Conservation (phyloP, 1,139 yeast species). For the Hanseniaspora uvarum region DNA sequence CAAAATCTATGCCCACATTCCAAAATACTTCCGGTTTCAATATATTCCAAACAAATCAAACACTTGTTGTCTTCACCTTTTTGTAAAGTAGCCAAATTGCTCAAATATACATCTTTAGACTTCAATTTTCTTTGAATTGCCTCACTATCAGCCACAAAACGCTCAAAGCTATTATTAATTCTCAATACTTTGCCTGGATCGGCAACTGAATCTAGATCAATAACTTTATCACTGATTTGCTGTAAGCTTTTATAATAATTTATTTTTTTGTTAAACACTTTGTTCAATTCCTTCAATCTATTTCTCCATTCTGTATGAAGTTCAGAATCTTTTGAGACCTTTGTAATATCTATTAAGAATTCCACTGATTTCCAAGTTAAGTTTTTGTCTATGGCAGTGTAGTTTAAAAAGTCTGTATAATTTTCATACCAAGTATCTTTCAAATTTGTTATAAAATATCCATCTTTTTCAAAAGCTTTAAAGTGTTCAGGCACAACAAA, state of each 20-base stretch:
- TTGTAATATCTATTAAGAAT: conserved; percentile 22
- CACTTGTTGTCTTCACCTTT: conserved; percentile 38
- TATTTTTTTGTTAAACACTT: conserved; percentile 64
- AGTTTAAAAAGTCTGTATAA: conserved; percentile 3
- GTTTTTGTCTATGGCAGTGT: neutral
- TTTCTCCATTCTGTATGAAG: conserved; percentile 22
- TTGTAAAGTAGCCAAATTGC: conserved; percentile 36
- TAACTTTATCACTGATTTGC: conserved; percentile 69
- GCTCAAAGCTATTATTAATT: conserved; percentile 17
- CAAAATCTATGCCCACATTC: conserved; percentile 89
- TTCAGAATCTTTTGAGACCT: conserved; percentile 23
- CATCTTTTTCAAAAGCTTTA: neutral
- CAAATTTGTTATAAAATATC: neutral
- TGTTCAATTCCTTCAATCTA: conserved; percentile 39
- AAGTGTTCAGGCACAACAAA: conserved; percentile 1
- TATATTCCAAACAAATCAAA: conserved; percentile 62
- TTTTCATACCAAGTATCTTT: neutral
- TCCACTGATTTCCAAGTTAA: neutral
- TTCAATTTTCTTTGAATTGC: conserved; percentile 35
- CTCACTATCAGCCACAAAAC: conserved; percentile 21
- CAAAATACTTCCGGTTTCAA: conserved; percentile 65
- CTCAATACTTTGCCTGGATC: conserved; percentile 19
- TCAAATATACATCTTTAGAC: conserved; percentile 53
- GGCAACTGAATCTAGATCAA: conserved; percentile 24
- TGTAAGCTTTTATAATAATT: conserved; percentile 79